These are phyloP conservation scores for Papiliotrema flavescens DNA, from an alignment of 1,284 basidiomycete genomes.

Conservation along the genomic window DNA sequence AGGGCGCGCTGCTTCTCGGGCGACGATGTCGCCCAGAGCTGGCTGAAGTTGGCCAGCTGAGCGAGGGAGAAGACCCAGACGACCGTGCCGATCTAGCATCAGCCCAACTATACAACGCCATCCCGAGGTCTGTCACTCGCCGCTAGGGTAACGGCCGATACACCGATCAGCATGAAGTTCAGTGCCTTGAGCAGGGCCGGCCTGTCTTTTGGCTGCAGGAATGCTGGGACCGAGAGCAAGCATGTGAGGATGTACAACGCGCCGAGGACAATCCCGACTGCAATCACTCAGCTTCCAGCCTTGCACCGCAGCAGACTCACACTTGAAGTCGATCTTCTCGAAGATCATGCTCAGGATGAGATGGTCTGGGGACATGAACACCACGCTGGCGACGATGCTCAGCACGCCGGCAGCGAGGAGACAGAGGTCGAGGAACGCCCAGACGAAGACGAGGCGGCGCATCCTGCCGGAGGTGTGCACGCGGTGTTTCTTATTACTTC, in stretches of 20 bases:
- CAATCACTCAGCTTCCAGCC: neutral
- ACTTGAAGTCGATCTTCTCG: conserved; percentile 56
- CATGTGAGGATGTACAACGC: conserved; percentile 65
- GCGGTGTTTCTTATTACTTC: too few species aligned
- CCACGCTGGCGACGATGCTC: conserved; percentile 62
- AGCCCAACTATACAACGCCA: neutral
- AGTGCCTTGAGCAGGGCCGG: conserved; percentile 65
- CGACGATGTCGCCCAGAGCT: conserved; percentile 55
- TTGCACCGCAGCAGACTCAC: conserved; percentile 50
- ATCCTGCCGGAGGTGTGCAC: conserved; percentile 3
- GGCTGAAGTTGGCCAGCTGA: conserved; percentile 63
- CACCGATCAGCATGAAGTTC: conserved; percentile 63
- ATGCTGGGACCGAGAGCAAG: conserved; percentile 63
- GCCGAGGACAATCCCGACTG: conserved; percentile 69
- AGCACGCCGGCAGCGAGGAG: conserved; percentile 66
- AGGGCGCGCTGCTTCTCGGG: conserved; percentile 56
- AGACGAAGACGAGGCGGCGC: conserved; percentile 60
- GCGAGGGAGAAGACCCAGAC: conserved; percentile 74
- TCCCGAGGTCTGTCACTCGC: conserved; percentile 5
- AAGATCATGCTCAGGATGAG: conserved; percentile 65
- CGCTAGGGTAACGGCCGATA: conserved; percentile 46
- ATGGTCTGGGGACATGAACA: conserved; percentile 63
- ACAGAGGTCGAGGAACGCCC: conserved; percentile 64
- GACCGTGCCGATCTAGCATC: conserved; percentile 57
- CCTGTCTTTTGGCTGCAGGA: conserved; percentile 65